phyloP scores from a whole-genome alignment of 495 filamentous ascomycete genomes.

The Podospora conica region DNA sequence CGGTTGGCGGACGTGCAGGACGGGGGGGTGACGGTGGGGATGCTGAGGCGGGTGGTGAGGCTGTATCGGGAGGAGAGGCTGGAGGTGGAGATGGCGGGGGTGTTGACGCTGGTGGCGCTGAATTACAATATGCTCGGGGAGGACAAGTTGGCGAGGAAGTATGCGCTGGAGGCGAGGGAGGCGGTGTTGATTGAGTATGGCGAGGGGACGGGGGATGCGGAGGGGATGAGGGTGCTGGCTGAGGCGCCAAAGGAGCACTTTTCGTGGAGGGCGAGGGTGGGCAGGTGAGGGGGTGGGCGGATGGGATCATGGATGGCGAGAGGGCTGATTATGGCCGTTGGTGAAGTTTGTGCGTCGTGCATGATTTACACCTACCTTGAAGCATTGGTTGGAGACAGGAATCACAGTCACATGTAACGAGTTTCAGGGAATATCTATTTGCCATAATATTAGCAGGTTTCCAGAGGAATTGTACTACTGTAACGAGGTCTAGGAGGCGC shows the following conservation, averaged over 20 bases:
- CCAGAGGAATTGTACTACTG: too few relatives aligned
- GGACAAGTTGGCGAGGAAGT: constrained; percentile 5
- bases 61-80: constrained; percentile 26
- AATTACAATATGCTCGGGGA: constrained; percentile 29
- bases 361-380: too few relatives aligned
- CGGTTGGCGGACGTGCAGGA: constrained; percentile 15
- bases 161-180: constrained; percentile 20
- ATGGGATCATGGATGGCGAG: too few relatives aligned
- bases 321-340: too few relatives aligned
- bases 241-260: constrained; percentile 19
- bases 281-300: neutral
- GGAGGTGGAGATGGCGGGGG: constrained; percentile 17
- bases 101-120: constrained; percentile 27
- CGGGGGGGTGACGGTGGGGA: constrained; percentile 5
- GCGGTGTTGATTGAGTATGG: constrained; percentile 26
- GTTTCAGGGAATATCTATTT: too few relatives aligned
- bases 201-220: constrained; percentile 14
- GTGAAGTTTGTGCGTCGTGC: too few relatives aligned
- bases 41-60: constrained; percentile 20
- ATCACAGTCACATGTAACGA: too few relatives aligned
- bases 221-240: constrained; percentile 17
- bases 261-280: constrained; percentile 16
- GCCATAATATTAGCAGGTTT: too few relatives aligned
- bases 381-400: too few relatives aligned
- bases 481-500: too few relatives aligned